Evolutionary conservation across 2,329 filamentous ascomycete species (phyloP).

Genomic region (Fusarium sp.): DNA sequence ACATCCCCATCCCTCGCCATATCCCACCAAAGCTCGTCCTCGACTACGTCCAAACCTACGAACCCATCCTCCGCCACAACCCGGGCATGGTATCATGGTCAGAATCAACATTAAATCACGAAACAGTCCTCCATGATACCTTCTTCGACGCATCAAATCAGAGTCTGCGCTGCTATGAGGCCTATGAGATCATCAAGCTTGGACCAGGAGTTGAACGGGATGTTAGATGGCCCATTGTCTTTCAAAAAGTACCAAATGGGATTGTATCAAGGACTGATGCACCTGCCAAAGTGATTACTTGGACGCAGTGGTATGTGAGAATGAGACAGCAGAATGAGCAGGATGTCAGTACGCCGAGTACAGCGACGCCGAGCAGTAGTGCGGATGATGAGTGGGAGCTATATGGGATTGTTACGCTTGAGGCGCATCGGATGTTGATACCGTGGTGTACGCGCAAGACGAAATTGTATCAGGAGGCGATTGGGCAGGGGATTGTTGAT

Average conservation of each 20-base stretch:
- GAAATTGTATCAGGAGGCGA: slow-evolving; percentile 7
- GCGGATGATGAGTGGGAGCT: slow-evolving; percentile 46
- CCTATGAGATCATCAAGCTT: slow-evolving; percentile 48
- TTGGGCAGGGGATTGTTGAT: slow-evolving; percentile 26
- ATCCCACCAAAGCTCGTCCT: slow-evolving; percentile 52
- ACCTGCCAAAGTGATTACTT: slow-evolving; percentile 55
- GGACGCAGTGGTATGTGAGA: slow-evolving; percentile 51
- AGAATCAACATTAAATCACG: slow-evolving; percentile 46
- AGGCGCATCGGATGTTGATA: slow-evolving; percentile 49
- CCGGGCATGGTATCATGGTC: slow-evolving; percentile 51
- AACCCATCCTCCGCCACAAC: slow-evolving; percentile 55
- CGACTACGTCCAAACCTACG: slow-evolving; percentile 53
- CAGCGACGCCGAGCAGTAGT: slow-evolving; percentile 17
- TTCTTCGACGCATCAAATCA: slow-evolving; percentile 53
- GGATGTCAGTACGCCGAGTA: slow-evolving; percentile 35
- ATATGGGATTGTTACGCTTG: slow-evolving; percentile 46
- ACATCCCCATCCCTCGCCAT: slow-evolving; percentile 54
- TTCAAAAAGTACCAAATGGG: slow-evolving; percentile 56
- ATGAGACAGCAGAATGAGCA: slow-evolving; percentile 14
- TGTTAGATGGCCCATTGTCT: slow-evolving; percentile 56
- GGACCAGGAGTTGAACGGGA: slow-evolving; percentile 54
- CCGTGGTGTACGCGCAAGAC: slow-evolving; percentile 46
- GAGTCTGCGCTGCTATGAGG: slow-evolving; percentile 49
- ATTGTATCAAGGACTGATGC: slow-evolving; percentile 55
- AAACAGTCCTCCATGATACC: slow-evolving; percentile 51